Percentiles rank a stretch among this genome's conserved stretches.
Conservation (phyloP, 768 basidiomycete genomes). For the Austroboletus festivus region DNA sequence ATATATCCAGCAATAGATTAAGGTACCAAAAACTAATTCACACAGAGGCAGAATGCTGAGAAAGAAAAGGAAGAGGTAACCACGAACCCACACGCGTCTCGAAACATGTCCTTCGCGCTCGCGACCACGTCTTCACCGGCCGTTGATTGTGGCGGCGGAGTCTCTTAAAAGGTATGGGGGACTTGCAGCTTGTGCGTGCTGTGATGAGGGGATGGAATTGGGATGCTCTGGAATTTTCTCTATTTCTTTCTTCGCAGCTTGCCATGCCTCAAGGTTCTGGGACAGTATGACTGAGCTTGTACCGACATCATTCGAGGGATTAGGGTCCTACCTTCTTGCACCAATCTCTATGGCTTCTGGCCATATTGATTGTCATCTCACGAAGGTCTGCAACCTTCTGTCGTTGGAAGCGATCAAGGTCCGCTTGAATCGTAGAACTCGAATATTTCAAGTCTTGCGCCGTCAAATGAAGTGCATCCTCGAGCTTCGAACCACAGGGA, state of each 20-base stretch:
- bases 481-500: conserved; percentile 56
- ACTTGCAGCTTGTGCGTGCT: conserved; percentile 33
- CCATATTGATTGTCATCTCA: conserved; percentile 91
- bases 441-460: conserved; percentile 96
- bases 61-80: conserved; percentile 2
- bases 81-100: conserved; percentile 12
- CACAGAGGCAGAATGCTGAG: conserved; percentile 10
- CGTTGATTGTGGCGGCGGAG: conserved; percentile 70
- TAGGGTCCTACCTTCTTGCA: conserved; percentile 73
- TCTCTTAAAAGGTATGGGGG: conserved; percentile 52
- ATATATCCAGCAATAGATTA: conserved; percentile 24
- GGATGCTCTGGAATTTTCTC: conserved; percentile 89
- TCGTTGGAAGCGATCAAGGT: conserved; percentile 95
- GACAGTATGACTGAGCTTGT: conserved; percentile 15
- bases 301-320: conserved; percentile 2
- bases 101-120: conserved; percentile 1
- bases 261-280: conserved; percentile 96
- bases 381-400: conserved; percentile 97
- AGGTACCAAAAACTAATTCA: conserved; percentile 12
- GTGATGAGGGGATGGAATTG: conserved; percentile 54
- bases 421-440: conserved; percentile 93
- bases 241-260: conserved; percentile 91
- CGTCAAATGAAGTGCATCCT: conserved; percentile 89
- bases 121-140: conserved; percentile 37
- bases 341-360: conserved; percentile 91